These are phyloP conservation scores for Beauveria rudraprayagi DNA, from an alignment of 2,329 filamentous ascomycete genomes.

Conservation along the genomic window DNA sequence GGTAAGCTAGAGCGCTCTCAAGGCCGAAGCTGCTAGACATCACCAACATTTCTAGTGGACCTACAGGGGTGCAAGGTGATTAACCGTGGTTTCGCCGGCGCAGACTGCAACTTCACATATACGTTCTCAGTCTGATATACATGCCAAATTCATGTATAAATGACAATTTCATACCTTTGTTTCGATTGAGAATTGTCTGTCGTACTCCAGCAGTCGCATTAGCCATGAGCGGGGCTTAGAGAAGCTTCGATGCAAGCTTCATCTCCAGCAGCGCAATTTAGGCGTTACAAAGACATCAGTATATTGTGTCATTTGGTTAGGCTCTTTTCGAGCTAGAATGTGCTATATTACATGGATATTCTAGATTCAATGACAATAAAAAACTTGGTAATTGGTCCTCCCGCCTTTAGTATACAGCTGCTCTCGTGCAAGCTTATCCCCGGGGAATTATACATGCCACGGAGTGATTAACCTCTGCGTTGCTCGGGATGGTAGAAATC, in stretches of 20 bases:
- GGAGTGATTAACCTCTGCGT: neutral
- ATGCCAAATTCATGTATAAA: neutral
- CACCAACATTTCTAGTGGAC: conserved; percentile 11
- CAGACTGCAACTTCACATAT: neutral
- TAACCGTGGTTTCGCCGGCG: conserved; percentile 11
- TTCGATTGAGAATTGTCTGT: neutral
- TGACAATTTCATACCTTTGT: neutral
- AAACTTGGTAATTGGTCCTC: neutral
- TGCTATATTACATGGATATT: conserved; percentile 9
- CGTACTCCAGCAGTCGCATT: neutral
- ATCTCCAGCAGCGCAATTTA: neutral
- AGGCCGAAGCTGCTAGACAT: neutral
- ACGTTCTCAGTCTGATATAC: neutral
- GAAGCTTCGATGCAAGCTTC: neutral
- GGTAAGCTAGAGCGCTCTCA: neutral
- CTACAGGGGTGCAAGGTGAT: conserved; percentile 1
- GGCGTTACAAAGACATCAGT: neutral
- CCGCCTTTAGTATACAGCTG: conserved; percentile 1
- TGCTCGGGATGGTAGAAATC: conserved; percentile 21
- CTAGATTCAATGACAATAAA: conserved; percentile 1
- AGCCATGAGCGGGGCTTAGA: no score
- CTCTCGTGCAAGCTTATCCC: neutral
- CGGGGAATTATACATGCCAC: neutral
- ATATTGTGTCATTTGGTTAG: neutral
- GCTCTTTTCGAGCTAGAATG: neutral